Conservation (phyloP, 2,329 filamentous ascomycete species). For the Talaromyces albobiverticillius region DNA sequence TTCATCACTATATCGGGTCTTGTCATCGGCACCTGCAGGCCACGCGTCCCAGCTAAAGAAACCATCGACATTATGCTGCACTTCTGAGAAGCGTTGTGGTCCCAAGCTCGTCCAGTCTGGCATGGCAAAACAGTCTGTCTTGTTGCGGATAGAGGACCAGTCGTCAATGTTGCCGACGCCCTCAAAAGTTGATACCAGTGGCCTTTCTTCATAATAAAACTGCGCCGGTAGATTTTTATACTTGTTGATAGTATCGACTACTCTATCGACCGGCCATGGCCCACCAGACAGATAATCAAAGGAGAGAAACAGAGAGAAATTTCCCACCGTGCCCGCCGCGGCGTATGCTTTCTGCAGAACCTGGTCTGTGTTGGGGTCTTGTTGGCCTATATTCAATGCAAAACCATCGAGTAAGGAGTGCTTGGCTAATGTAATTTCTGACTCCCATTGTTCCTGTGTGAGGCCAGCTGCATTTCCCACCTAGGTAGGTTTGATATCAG, state of each 20-base stretch:
- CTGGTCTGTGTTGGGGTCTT: constrained; percentile 22
- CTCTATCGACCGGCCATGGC: constrained; percentile 27
- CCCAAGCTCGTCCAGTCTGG: constrained; percentile 46
- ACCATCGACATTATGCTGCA: constrained; percentile 35
- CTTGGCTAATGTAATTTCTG: constrained; percentile 35
- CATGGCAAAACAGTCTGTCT: constrained; percentile 42
- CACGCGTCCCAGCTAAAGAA: constrained; percentile 45
- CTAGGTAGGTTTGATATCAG: constrained; percentile 16
- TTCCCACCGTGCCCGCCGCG: constrained; percentile 21
- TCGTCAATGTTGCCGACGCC: constrained; percentile 41
- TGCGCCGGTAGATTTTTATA: constrained; percentile 27
- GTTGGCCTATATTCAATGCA: constrained; percentile 37
- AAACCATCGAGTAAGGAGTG: constrained; percentile 40
- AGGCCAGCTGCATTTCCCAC: constrained; percentile 23
- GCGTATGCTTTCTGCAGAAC: constrained; percentile 24
- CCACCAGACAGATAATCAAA: constrained; percentile 36
- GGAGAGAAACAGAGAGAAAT: constrained; percentile 36
- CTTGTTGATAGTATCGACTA: constrained; percentile 24
- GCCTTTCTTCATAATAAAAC: constrained; percentile 26
- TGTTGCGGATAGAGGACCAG: constrained; percentile 30
- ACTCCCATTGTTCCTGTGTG: constrained; percentile 13
- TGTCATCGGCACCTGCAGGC: constrained; percentile 36
- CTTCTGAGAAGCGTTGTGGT: constrained; percentile 23
- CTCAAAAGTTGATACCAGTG: constrained; percentile 46
- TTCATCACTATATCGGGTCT: constrained; percentile 36